Base-by-base conservation (phyloP, 2,329 filamentous ascomycete species). In the Neurospora sp. region DNA sequence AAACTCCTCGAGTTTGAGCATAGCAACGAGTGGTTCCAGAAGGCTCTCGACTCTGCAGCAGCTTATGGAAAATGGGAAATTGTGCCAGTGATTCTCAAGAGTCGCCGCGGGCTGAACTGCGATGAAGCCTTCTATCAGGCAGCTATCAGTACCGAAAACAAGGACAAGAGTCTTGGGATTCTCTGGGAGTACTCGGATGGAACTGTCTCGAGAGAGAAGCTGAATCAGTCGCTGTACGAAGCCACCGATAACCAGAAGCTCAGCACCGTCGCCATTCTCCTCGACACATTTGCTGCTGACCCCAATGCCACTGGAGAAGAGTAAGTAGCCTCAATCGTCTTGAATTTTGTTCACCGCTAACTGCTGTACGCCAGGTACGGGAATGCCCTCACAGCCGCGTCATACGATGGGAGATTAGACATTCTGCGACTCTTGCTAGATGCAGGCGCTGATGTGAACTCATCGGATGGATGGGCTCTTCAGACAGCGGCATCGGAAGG, bases 191-290 rank as follows among this genome's bases (percentile, higher is more conserved):
- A 43, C 17, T 43, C 40, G 17, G 40, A 8, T n/a, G 40, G 40
- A 8, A 43, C 17, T 43, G 40, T 43, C 40, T 19, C 17, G 8
- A 11, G 39, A 40, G 37, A 23, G 19, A 41, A 19, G 12, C n/a
- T n/a, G 19, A 52, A 36, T 23, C n/a, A 38, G 19, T 41, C 19
- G 19, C 39, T 67, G n/a, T 67, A 67, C 19, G 66, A 19, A n/a
- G 66, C 66, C 38, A 43, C 66, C 12, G 66, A 67, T 41, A 67
- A 36, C 15, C 38, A 67, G n/a, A 67, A 67, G 66, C 17, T 41
- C 19, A 23, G 43, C n/a, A 67, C 66, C 19, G 66, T 67, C 15
- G 28, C 40, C 15, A 23, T 28, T 15, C 37, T 67, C 11, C 66
- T 67, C 38, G 38, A 41, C 37, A 67, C 40, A n/a, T 43, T 43